Conservation (phyloP, 192 early-diverging fungal species). For the Backusella circina region DNA sequence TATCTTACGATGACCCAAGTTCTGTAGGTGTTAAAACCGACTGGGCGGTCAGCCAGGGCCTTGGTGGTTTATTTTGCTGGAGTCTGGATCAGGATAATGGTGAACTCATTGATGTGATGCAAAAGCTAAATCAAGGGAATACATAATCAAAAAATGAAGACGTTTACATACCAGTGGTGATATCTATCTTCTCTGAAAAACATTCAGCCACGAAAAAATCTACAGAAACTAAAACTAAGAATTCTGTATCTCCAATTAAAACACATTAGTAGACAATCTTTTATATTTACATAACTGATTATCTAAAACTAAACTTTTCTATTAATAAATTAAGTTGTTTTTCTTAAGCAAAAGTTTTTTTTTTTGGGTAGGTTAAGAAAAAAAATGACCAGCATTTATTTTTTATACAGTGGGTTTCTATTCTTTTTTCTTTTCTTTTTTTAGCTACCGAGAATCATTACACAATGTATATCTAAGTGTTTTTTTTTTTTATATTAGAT, state of each 20-base stretch:
- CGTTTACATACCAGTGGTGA: neutral
- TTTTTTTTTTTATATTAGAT: neutral
- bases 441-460: neutral
- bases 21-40: constrained; percentile 55
- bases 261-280: neutral
- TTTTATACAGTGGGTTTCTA: neutral
- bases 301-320: neutral
- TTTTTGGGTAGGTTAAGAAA: neutral
- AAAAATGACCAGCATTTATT: neutral
- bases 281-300: neutral
- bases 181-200: neutral
- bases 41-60: constrained; percentile 47
- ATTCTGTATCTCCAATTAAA: neutral
- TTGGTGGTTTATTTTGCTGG: constrained; percentile 68
- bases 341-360: neutral
- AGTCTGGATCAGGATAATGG: constrained; percentile 63
- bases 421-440: neutral
- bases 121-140: neutral
- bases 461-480: too few relatives aligned
- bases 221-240: neutral
- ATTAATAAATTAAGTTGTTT: neutral
- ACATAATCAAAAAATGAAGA: neutral
- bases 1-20: constrained; percentile 67
- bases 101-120: constrained; percentile 45
- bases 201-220: neutral